phyloP scores from a whole-genome alignment of 1,284 basidiomycete genomes.

The Cyathus olla region DNA sequence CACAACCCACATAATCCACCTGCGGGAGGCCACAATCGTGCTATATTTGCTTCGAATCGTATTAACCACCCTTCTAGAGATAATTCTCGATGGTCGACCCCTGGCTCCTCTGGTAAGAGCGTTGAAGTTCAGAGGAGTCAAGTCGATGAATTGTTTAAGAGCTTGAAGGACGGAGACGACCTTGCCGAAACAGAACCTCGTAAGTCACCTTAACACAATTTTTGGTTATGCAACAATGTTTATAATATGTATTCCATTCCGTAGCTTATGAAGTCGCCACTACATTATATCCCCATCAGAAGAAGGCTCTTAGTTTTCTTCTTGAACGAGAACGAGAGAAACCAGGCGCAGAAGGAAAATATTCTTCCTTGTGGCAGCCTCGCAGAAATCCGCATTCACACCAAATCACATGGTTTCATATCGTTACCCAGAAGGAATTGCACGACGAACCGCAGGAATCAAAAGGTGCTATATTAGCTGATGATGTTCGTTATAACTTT shows the following conservation, averaged over 20 bases:
- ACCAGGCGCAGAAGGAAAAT: conserved; percentile 59
- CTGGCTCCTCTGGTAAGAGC: conserved; percentile 77
- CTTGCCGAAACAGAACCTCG: conserved; percentile 87
- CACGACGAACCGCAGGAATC: conserved; percentile 78
- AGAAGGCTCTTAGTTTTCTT: conserved; percentile 96
- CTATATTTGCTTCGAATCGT: conserved; percentile 52
- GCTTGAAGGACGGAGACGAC: conserved; percentile 88
- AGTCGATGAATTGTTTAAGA: conserved; percentile 94
- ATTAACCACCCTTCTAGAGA: conserved; percentile 54
- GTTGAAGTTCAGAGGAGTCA: conserved; percentile 95
- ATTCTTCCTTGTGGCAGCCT: conserved; percentile 84
- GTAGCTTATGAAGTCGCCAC: conserved; percentile 88
- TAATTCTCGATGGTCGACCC: conserved; percentile 67
- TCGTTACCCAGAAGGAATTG: conserved; percentile 87
- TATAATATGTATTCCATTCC: conserved; percentile 15
- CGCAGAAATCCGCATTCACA: conserved; percentile 63
- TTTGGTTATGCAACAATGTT: not conserved
- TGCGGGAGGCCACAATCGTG: conserved; percentile 70
- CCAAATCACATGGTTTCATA: conserved; percentile 78
- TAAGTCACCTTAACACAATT: conserved; percentile 51
- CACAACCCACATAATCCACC: conserved; percentile 91
- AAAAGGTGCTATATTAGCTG: conserved; percentile 93
- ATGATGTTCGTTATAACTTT: conserved; percentile 76
- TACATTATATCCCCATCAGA: conserved; percentile 96
- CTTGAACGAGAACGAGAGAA: conserved; percentile 92